A percentile compares a stretch with the other conserved stretches of the same genome.
These are phyloP conservation scores for Trypanosoma brucei DNA, from an alignment of 208 protist genomes.

Conservation along the genomic window DNA sequence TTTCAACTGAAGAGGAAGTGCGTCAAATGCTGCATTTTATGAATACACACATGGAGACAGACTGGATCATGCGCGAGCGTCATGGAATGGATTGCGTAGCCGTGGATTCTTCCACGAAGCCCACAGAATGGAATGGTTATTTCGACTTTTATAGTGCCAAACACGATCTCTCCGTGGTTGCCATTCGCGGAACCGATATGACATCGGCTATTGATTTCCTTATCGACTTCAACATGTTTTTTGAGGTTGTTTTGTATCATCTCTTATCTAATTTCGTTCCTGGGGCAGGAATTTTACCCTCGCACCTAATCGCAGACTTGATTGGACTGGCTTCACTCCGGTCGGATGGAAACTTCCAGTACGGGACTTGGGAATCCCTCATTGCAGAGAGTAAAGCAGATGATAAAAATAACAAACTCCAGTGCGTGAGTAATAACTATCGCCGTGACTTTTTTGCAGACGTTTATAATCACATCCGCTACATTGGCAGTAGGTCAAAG, in stretches of 20 bases:
- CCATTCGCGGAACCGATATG: constrained; percentile 71
- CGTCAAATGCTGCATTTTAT: constrained; percentile 58
- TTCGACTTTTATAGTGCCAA: constrained; percentile 68
- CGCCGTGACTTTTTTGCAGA: constrained; percentile 71
- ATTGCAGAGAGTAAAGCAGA: constrained; percentile 7
- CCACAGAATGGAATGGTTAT: constrained; percentile 59
- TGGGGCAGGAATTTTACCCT: constrained; percentile 47
- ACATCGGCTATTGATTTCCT: constrained; percentile 70
- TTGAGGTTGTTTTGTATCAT: constrained; percentile 72
- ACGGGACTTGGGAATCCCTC: constrained; percentile 30
- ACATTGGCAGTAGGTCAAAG: constrained; percentile 27
- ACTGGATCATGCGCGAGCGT: constrained; percentile 59
- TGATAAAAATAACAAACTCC: constrained; percentile 35
- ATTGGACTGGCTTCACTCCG: constrained; percentile 54
- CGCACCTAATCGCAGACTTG: constrained; percentile 52
- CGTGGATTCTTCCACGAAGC: constrained; percentile 36
- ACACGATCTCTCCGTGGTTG: constrained; percentile 55
- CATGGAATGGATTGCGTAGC: constrained; percentile 41
- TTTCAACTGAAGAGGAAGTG: constrained; percentile 55
- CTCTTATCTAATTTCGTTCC: constrained; percentile 57
- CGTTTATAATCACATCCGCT: constrained; percentile 66
- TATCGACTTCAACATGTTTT: constrained; percentile 75
- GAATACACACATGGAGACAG: constrained; percentile 51
- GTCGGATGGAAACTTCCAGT: not conserved
- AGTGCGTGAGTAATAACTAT: constrained; percentile 78